Conservation (phyloP, 2,329 filamentous ascomycete species). For the Xenoacremonium recifei region DNA sequence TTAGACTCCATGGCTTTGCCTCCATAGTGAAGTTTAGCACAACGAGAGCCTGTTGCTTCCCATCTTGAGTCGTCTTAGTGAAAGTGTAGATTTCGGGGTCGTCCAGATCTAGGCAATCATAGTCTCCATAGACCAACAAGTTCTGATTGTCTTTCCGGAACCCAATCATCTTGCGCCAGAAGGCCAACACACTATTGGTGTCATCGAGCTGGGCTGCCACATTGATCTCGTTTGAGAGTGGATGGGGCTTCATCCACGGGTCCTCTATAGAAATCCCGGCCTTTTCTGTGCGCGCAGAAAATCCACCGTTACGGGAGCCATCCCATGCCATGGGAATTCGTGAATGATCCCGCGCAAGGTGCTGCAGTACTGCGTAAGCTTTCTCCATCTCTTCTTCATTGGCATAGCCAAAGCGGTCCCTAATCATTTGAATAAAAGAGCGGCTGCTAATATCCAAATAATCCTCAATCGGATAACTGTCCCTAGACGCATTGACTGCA, state of each 20-base stretch:
- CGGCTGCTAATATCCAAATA: conserved; percentile 49
- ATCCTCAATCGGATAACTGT: conserved; percentile 59
- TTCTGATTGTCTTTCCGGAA: background rate
- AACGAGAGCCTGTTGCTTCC: too few species aligned
- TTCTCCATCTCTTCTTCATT: too few species aligned
- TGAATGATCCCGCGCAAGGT: conserved; percentile 15
- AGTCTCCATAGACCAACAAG: too few species aligned
- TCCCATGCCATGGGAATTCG: conserved; percentile 14
- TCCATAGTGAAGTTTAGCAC: too few species aligned
- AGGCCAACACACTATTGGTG: background rate
- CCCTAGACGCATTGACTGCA: conserved; percentile 57
- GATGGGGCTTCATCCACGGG: conserved; percentile 17
- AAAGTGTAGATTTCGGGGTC: too few species aligned
- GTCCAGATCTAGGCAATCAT: too few species aligned
- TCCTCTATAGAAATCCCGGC: too few species aligned
- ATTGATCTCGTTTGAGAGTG: conserved; percentile 9
- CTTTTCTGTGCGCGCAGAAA: too few species aligned
- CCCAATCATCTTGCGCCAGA: background rate
- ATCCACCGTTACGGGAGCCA: conserved; percentile 10
- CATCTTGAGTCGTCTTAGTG: too few species aligned
- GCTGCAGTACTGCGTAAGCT: too few species aligned
- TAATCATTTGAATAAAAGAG: background rate
- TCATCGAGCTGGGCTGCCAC: background rate
- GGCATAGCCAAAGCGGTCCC: too few species aligned
- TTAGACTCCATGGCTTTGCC: too few species aligned